Conservation (phyloP, 2,329 filamentous ascomycete species). For the Capronia epimyces region DNA sequence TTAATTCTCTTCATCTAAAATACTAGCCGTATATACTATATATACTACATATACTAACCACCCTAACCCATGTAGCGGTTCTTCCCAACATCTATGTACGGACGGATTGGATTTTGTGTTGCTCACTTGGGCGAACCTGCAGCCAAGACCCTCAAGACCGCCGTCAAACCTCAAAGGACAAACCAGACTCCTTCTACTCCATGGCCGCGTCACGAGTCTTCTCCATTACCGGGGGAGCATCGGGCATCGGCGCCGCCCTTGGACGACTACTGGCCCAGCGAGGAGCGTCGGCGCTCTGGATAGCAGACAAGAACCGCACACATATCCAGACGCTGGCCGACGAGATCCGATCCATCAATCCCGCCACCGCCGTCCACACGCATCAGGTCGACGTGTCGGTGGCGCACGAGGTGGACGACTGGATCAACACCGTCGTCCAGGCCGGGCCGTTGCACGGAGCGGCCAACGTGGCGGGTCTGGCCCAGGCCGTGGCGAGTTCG, state of each 20-base stretch:
- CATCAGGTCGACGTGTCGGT: conserved; percentile 1
- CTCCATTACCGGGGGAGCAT: conserved; percentile 28
- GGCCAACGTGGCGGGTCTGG: conserved; percentile 5
- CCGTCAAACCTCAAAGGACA: too few relatives aligned
- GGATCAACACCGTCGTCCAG: background rate
- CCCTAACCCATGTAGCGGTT: too few relatives aligned
- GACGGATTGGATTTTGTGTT: too few relatives aligned
- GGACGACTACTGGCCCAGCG: conserved; percentile 26
- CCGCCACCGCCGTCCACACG: background rate
- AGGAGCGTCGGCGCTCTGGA: background rate
- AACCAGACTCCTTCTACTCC: too few relatives aligned
- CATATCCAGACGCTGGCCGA: background rate
- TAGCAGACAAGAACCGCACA: too few relatives aligned
- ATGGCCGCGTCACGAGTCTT: background rate
- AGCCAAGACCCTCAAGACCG: too few relatives aligned
- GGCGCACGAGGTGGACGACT: background rate
- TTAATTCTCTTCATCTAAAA: too few relatives aligned
- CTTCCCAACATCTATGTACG: too few relatives aligned
- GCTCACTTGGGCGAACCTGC: too few relatives aligned
- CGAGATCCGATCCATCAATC: conserved; percentile 31
- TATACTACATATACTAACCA: too few relatives aligned
- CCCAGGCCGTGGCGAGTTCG: conserved; percentile 24
- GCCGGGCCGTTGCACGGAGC: background rate
- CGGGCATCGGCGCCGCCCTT: conserved; percentile 48
- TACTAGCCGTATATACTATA: too few relatives aligned